Conservation (phyloP, 371 early-diverging fungal genomes). For the Mortierella sp. region DNA sequence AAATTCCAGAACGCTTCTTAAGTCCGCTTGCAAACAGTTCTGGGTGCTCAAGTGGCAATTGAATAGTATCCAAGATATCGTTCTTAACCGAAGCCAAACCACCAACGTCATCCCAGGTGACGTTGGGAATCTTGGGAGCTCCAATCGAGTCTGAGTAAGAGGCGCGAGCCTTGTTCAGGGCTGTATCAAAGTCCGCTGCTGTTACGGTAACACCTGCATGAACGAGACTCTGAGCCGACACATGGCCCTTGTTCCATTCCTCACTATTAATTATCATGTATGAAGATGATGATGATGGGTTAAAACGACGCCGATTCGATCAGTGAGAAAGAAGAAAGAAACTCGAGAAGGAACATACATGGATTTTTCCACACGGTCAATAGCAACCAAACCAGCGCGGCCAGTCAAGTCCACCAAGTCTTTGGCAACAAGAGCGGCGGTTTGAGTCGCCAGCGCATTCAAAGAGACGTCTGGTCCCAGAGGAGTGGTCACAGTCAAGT, state of each 20-base stretch:
- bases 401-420: constrained; percentile 85
- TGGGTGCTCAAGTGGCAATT: constrained; percentile 97
- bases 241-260: constrained; percentile 42
- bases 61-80: constrained; percentile 98
- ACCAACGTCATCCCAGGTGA: constrained; percentile 99
- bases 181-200: constrained; percentile 82
- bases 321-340: neutral
- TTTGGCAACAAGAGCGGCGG: constrained; percentile 90
- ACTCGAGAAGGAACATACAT: constrained; percentile 57
- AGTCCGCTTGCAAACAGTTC: constrained; percentile 98
- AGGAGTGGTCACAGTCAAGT: constrained; percentile 64
- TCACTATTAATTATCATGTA: constrained; percentile 10
- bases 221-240: constrained; percentile 66
- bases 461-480: constrained; percentile 85
- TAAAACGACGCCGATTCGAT: neutral
- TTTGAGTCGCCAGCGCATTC: constrained; percentile 84
- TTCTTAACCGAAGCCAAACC: constrained; percentile 98
- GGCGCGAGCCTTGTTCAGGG: constrained; percentile 84
- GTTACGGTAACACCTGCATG: constrained; percentile 82
- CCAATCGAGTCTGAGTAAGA: constrained; percentile 94
- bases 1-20: constrained; percentile 95
- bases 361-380: constrained; percentile 72
- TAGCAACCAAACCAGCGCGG: constrained; percentile 76
- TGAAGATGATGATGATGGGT: neutral
- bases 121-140: constrained; percentile 96